Evolutionary conservation across 257 asterid genomes (phyloP).

Genomic region (Eucommia ulmoides): DNA sequence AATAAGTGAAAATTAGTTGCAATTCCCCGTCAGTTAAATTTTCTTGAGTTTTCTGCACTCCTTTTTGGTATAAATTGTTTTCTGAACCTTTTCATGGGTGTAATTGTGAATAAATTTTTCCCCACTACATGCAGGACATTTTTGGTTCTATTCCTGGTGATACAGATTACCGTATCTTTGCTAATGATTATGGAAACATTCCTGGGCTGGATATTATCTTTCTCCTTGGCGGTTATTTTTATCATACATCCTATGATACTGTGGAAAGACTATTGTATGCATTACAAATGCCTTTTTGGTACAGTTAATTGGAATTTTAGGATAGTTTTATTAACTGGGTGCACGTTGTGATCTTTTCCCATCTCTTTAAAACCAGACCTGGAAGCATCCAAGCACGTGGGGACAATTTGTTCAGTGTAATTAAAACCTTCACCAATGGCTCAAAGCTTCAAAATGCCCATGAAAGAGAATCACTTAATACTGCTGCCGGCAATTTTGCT

Average conservation of each 20-base stretch:
- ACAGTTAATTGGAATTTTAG: conserved; percentile 23
- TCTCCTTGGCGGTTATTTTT: conserved; percentile 89
- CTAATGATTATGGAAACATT: conserved; percentile 83
- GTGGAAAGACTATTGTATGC: conserved; percentile 98
- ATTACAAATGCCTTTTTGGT: conserved; percentile 46
- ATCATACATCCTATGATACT: conserved; percentile 91
- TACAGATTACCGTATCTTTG: conserved; percentile 93
- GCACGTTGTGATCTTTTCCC: conserved; percentile 19
- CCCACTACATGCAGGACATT: conserved; percentile 52
- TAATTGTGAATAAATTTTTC: conserved; percentile 6
- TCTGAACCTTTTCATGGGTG: not conserved
- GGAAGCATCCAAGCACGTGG: conserved; percentile 99
- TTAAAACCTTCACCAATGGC: conserved; percentile 79
- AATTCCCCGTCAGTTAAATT: not conserved
- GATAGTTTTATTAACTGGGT: conserved; percentile 4
- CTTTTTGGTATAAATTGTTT: not conserved
- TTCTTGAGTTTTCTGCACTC: not conserved
- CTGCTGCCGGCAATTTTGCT: conserved; percentile 25
- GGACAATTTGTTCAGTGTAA: conserved; percentile 59
- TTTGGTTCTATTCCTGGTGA: conserved; percentile 92
- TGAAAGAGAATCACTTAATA: conserved; percentile 45
- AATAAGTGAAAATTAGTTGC: too few species aligned
- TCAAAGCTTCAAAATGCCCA: conserved; percentile 62
- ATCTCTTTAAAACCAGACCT: conserved; percentile 42
- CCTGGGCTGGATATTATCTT: conserved; percentile 98